Evolutionary conservation across 192 early-diverging fungal species (phyloP).

Genomic region (Mortierella claussenii): DNA sequence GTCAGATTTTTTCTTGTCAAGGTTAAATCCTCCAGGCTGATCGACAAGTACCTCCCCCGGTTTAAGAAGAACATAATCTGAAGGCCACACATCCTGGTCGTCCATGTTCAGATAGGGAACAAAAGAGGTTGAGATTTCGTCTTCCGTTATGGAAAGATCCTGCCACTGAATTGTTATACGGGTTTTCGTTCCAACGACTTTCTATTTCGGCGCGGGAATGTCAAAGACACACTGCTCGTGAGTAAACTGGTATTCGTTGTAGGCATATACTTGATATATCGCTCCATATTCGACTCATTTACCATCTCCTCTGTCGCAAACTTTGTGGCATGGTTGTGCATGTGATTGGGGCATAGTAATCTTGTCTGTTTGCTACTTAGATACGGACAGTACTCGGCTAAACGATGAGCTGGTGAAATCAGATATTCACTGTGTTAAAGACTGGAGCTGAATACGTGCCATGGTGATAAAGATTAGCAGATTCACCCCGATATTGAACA

Average conservation of each 20-base stretch:
- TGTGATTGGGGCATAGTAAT: conserved; percentile 21
- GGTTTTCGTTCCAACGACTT: conserved; percentile 46
- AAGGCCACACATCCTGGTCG: conserved; percentile 59
- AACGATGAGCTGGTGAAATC: conserved; percentile 5
- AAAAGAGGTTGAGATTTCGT: conserved; percentile 29
- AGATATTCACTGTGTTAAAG: too few species aligned
- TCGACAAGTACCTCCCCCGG: conserved; percentile 38
- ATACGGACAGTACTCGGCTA: conserved; percentile 36
- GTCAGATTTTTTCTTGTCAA: conserved; percentile 47
- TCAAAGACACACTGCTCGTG: background rate
- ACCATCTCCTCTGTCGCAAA: conserved; percentile 50
- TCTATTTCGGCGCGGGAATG: conserved; percentile 1
- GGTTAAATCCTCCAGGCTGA: conserved; percentile 31
- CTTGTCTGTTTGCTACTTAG: conserved; percentile 37
- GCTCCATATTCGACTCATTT: too few species aligned
- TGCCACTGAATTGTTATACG: conserved; percentile 53
- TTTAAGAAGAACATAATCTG: conserved; percentile 54
- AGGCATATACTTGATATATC: too few species aligned
- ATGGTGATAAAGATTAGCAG: too few species aligned
- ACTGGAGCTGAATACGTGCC: too few species aligned
- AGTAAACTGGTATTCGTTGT: too few species aligned
- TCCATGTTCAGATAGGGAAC: conserved; percentile 56
- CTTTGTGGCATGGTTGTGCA: conserved; percentile 24
- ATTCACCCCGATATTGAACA: too few species aligned
- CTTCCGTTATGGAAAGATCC: conserved; percentile 32